These are phyloP conservation scores for Boeremia lycopersici DNA, from an alignment of 2,329 filamentous ascomycete genomes.

Conservation along the genomic window DNA sequence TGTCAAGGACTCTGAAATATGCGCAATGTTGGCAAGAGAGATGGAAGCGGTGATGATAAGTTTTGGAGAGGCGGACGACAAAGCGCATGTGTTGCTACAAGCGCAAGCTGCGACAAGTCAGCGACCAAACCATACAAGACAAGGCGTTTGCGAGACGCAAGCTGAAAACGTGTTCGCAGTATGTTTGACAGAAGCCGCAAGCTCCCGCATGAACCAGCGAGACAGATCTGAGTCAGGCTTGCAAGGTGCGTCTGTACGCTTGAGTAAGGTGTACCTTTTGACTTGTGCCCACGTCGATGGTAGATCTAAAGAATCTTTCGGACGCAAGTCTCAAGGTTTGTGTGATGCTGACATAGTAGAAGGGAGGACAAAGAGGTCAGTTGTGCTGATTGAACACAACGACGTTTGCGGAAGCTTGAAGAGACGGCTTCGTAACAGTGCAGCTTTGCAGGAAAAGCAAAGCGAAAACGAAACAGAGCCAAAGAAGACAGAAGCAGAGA, in stretches of 20 bases:
- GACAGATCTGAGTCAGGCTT: conserved; percentile 43
- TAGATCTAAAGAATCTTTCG: conserved; percentile 23
- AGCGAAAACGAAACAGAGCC: conserved; percentile 33
- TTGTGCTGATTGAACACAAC: conserved; percentile 36
- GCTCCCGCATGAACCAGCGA: conserved; percentile 39
- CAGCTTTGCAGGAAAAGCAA: conserved; percentile 44
- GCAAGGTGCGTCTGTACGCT: conserved; percentile 32
- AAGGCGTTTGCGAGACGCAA: conserved; percentile 49
- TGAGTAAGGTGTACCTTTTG: conserved; percentile 42
- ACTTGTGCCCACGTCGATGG: conserved; percentile 37
- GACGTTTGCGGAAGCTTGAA: conserved; percentile 44
- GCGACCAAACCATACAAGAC: conserved; percentile 47
- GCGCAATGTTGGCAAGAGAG: conserved; percentile 22
- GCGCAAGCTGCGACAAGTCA: conserved; percentile 45
- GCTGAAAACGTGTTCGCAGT: conserved; percentile 46
- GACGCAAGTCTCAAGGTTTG: conserved; percentile 35
- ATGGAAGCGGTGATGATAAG: conserved; percentile 32
- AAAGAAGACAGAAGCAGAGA: conserved; percentile 39
- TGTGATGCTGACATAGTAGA: conserved; percentile 38
- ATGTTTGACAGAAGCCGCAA: conserved; percentile 43
- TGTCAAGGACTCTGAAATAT: conserved; percentile 20
- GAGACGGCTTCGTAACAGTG: conserved; percentile 38
- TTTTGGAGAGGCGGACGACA: conserved; percentile 33
- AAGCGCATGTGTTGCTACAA: conserved; percentile 33
- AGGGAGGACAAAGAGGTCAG: conserved; percentile 40